phyloP scores from a whole-genome alignment of 177 flowering plant species.

The Telopea speciosissima region DNA sequence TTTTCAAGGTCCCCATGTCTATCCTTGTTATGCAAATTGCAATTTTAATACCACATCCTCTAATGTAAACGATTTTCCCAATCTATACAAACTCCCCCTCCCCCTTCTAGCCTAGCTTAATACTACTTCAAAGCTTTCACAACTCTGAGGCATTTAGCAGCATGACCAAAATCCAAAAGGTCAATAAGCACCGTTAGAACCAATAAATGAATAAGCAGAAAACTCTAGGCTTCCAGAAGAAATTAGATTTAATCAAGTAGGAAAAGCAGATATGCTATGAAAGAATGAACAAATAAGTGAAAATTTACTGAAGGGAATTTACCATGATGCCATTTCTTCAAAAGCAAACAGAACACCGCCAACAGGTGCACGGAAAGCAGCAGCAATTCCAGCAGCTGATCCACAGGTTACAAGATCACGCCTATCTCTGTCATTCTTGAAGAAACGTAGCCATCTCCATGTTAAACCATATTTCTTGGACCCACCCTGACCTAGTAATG shows the following conservation, averaged over 20 bases:
- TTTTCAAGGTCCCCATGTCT: too few species aligned
- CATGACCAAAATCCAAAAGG: too few species aligned
- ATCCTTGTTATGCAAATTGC: too few species aligned
- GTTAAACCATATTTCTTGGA: slow-evolving; percentile 62
- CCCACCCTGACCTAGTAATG: slow-evolving; percentile 82
- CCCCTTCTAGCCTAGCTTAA: too few species aligned
- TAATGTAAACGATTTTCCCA: too few species aligned
- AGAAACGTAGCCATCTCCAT: slow-evolving; percentile 74
- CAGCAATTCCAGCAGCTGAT: slow-evolving; percentile 91
- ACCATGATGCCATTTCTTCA: slow-evolving; percentile 97
- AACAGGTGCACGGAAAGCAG: slow-evolving; percentile 94
- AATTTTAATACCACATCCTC: too few species aligned
- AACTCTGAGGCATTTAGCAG: too few species aligned
- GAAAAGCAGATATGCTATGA: background rate
- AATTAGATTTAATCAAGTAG: background rate
- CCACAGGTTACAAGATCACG: slow-evolving; percentile 91
- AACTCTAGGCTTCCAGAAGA: too few species aligned
- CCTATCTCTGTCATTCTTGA: slow-evolving; percentile 86
- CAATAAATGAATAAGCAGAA: too few species aligned
- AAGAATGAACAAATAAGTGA: background rate
- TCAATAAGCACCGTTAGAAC: too few species aligned
- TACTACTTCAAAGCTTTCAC: too few species aligned
- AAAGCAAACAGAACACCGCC: slow-evolving; percentile 89
- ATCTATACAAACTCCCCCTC: too few species aligned
- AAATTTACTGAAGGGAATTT: slow-evolving; percentile 7